Evolutionary conservation across 371 early-diverging fungal species (phyloP).

Genomic region (Massospora cicadina): DNA sequence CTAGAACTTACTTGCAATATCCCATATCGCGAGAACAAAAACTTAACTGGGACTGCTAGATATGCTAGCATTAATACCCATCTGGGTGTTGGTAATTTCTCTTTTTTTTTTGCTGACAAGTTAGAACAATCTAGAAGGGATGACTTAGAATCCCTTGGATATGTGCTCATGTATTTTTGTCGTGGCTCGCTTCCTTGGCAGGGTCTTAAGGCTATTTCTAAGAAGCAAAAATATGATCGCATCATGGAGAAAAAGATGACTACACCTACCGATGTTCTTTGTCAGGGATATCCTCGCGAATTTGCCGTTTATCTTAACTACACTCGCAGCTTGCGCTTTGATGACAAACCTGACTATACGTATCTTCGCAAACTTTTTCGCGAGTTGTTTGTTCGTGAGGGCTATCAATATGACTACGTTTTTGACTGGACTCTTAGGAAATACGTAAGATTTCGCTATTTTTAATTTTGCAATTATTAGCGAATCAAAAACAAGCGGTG

Average conservation of each 20-base stretch:
- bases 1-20: constrained; percentile 94
- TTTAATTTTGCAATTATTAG: not conserved
- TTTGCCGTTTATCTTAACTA: constrained; percentile 96
- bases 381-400: constrained; percentile 86
- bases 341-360: constrained; percentile 97
- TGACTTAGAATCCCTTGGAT: constrained; percentile 97
- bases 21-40: constrained; percentile 94
- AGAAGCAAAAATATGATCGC: constrained; percentile 97
- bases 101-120: constrained; percentile 3
- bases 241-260: constrained; percentile 99
- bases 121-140: constrained; percentile 98
- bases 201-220: constrained; percentile 94
- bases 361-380: constrained; percentile 93
- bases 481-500: not conserved
- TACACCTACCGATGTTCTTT: constrained; percentile 89
- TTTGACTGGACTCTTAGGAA: constrained; percentile 77
- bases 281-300: constrained; percentile 89
- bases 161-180: constrained; percentile 98
- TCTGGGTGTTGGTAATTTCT: constrained; percentile 70
- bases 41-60: constrained; percentile 97
- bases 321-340: constrained; percentile 89
- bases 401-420: constrained; percentile 88
- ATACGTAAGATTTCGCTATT: not conserved
- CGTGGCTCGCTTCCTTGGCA: constrained; percentile 99
- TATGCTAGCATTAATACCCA: constrained; percentile 99